Evolutionary conservation across 2,329 filamentous ascomycete genomes (phyloP).

Genomic region (Alternaria sp.): DNA sequence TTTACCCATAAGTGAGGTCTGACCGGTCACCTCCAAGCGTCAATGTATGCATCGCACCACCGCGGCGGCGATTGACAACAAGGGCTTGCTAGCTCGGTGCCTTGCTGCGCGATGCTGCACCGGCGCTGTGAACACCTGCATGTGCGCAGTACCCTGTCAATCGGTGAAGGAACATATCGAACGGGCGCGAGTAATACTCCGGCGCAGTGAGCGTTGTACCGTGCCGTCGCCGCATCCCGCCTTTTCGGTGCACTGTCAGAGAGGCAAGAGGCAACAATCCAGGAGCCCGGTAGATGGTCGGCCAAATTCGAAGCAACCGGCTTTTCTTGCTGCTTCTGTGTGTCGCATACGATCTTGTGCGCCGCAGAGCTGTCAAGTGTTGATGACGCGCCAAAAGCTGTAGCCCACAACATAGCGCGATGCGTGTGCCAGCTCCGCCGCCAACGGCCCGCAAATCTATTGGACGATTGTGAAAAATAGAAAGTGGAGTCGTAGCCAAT

Average conservation of each 20-base stretch:
- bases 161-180: slow-evolving; percentile 3
- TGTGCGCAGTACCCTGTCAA: slow-evolving; percentile 6
- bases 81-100: slow-evolving; percentile 6
- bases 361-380: not conserved
- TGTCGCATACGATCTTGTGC: not conserved
- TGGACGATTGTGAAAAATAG: slow-evolving; percentile 7
- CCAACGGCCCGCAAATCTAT: slow-evolving; percentile 5
- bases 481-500: slow-evolving; percentile 15
- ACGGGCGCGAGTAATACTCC: slow-evolving; percentile 19
- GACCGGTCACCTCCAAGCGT: not conserved
- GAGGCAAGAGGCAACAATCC: slow-evolving; percentile 6
- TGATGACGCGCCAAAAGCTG: not conserved
- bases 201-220: slow-evolving; percentile 10
- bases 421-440: slow-evolving; percentile 3
- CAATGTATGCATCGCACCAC: slow-evolving; percentile 5
- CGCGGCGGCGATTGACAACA: not conserved
- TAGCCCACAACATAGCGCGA: not conserved
- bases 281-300: slow-evolving; percentile 15
- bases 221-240: slow-evolving; percentile 10
- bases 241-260: slow-evolving; percentile 6
- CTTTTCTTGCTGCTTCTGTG: not conserved
- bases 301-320: not conserved
- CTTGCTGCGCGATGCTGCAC: slow-evolving; percentile 15
- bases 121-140: slow-evolving; percentile 9
- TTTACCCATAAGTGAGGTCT: not conserved